Percentiles rank a stretch among this genome's conserved stretches.
Conservation (phyloP, 345 rosid genomes). For the Camelina sativa region DNA sequence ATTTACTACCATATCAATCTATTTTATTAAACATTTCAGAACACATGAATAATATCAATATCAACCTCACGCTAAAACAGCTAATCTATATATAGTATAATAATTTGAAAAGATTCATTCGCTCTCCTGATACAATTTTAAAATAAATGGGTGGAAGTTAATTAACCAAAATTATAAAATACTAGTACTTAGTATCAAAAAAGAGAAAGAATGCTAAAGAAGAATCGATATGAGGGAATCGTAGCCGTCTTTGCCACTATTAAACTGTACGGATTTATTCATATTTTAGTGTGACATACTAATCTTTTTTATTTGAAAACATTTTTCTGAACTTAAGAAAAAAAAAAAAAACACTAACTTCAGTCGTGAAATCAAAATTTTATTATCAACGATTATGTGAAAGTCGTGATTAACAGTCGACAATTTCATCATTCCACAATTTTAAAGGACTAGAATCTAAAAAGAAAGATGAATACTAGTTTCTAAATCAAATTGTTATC, state of each 20-base stretch:
- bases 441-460: neutral
- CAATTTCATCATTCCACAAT: neutral
- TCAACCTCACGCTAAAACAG: neutral
- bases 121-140: neutral
- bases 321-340: neutral
- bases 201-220: conserved; percentile 25
- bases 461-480: no score
- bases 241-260: conserved; percentile 43
- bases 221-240: conserved; percentile 35
- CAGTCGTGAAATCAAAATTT: neutral
- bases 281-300: neutral
- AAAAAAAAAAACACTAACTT: neutral
- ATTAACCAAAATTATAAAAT: neutral
- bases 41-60: conserved; percentile 15
- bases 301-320: neutral
- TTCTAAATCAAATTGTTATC: neutral
- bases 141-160: neutral
- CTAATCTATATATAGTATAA: neutral
- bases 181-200: neutral
- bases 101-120: neutral
- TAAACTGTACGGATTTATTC: conserved; percentile 35
- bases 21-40: neutral
- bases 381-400: neutral
- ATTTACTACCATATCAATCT: neutral
- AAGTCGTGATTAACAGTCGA: neutral